phyloP scores from a whole-genome alignment of 495 filamentous ascomycete species.

The Amniculicola lignicola region DNA sequence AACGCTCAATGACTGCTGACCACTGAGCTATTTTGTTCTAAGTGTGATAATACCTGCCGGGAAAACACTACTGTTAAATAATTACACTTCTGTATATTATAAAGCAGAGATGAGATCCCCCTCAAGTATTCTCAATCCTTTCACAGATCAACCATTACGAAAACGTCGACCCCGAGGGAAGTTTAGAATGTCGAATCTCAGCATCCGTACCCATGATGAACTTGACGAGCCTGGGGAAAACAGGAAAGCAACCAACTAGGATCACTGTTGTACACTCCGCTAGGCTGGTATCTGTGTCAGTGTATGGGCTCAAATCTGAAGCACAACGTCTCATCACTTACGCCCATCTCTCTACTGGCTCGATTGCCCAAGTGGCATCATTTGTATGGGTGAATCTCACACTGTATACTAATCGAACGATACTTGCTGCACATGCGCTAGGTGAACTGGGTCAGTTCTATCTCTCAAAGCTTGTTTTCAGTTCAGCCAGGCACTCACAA shows the following conservation, averaged over 20 bases:
- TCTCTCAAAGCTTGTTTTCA: neutral
- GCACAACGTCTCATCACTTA: neutral
- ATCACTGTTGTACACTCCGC: constrained; percentile 15
- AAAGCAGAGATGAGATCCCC: too few relatives aligned
- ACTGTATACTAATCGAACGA: constrained; percentile 5
- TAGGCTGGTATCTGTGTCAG: neutral
- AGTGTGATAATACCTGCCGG: too few relatives aligned
- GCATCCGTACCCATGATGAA: constrained; percentile 1
- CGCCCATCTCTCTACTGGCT: constrained; percentile 10
- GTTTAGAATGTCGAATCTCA: too few relatives aligned
- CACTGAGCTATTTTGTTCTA: too few relatives aligned
- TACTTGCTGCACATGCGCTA: constrained; percentile 3
- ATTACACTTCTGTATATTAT: too few relatives aligned
- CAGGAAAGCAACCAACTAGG: constrained; percentile 2
- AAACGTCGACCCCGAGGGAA: too few relatives aligned
- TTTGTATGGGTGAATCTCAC: neutral
- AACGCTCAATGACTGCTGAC: too few relatives aligned
- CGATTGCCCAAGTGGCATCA: constrained; percentile 1
- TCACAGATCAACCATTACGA: too few relatives aligned
- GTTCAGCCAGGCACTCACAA: constrained; percentile 7
- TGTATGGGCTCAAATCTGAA: neutral
- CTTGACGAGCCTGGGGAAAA: constrained; percentile 8
- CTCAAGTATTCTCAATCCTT: too few relatives aligned
- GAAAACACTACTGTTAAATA: too few relatives aligned
- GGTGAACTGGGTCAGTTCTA: neutral